Evolutionary conservation across 2,329 filamentous ascomycete species (phyloP).

Genomic region (Phoma sp.): DNA sequence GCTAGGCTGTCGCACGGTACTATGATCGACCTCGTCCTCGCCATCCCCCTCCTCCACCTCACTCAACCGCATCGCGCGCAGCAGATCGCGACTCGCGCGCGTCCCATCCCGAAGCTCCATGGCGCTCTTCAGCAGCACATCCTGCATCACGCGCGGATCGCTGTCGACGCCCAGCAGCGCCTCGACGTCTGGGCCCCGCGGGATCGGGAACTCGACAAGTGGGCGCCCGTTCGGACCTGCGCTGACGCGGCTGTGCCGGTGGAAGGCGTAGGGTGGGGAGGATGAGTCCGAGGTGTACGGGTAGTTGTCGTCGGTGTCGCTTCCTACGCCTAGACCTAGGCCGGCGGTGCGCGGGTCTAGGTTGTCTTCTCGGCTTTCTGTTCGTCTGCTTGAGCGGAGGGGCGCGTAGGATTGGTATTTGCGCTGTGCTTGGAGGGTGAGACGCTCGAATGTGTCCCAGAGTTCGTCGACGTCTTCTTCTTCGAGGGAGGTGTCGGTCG

Average conservation of each 20-base stretch:
- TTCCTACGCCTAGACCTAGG: slow-evolving; percentile 15
- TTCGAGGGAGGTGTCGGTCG: slow-evolving; percentile 40
- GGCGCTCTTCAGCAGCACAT: slow-evolving; percentile 40
- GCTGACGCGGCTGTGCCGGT: slow-evolving; percentile 32
- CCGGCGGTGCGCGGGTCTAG: slow-evolving; percentile 2
- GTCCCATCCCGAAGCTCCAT: slow-evolving; percentile 41
- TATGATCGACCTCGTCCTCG: slow-evolving; percentile 10
- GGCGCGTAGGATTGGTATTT: slow-evolving; percentile 21
- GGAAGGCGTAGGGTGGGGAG: slow-evolving; percentile 9
- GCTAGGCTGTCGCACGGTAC: slow-evolving; percentile 18
- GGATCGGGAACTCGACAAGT: slow-evolving; percentile 44
- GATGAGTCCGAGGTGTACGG: slow-evolving; percentile 28
- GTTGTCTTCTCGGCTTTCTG: slow-evolving; percentile 27
- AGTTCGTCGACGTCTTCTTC: slow-evolving; percentile 47
- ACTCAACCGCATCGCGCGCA: slow-evolving; percentile 41
- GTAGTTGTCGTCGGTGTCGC: slow-evolving; percentile 35
- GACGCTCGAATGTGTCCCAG: slow-evolving; percentile 42
- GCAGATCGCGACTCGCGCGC: slow-evolving; percentile 36
- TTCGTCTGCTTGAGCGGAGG: slow-evolving; percentile 24
- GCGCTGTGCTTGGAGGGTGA: slow-evolving; percentile 20
- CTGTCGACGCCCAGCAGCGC: slow-evolving; percentile 28
- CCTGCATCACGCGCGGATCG: slow-evolving; percentile 29
- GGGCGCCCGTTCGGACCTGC: slow-evolving; percentile 42
- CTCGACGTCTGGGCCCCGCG: slow-evolving; percentile 38
- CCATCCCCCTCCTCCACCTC: slow-evolving; percentile 25